Evolutionary conservation across 176 grass and related monocot genomes (phyloP).

Genomic region (Triticum dicoccoides): DNA sequence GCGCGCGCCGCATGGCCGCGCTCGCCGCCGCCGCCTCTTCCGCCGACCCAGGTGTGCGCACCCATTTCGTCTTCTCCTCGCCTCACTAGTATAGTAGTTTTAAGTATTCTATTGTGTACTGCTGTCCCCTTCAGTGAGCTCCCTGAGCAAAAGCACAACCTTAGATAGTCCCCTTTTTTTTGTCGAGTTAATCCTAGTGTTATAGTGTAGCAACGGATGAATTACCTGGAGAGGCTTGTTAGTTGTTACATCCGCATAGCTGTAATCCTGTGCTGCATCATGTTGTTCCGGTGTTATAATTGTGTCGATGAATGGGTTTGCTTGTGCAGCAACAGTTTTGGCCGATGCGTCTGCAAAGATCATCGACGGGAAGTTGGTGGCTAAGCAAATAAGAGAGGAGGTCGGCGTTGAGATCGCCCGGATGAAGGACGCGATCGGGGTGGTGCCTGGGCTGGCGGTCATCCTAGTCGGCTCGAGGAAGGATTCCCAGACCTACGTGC

Average conservation of each 20-base stretch:
- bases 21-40: conserved; percentile 17
- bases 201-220: not conserved
- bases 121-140: not conserved
- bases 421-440: conserved; percentile 64
- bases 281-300: not conserved
- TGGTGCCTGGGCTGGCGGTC: conserved; percentile 78
- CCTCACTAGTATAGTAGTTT: not conserved
- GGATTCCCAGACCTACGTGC: conserved; percentile 89
- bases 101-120: not conserved
- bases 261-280: not conserved
- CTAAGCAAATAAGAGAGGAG: conserved; percentile 80
- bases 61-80: not conserved
- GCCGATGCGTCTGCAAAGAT: conserved; percentile 49
- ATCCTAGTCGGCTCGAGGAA: conserved; percentile 84
- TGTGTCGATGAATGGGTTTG: not conserved
- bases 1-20: conserved; percentile 22
- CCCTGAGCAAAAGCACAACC: not conserved
- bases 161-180: not conserved
- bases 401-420: conserved; percentile 46
- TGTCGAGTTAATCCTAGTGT: not conserved
- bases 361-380: conserved; percentile 79
- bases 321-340: conserved; percentile 33
- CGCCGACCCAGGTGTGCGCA: conserved; percentile 27
- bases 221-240: not conserved
- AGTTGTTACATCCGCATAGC: not conserved